Base-by-base conservation (phyloP, 495 filamentous ascomycete genomes). In the Podospora tetraspora region DNA sequence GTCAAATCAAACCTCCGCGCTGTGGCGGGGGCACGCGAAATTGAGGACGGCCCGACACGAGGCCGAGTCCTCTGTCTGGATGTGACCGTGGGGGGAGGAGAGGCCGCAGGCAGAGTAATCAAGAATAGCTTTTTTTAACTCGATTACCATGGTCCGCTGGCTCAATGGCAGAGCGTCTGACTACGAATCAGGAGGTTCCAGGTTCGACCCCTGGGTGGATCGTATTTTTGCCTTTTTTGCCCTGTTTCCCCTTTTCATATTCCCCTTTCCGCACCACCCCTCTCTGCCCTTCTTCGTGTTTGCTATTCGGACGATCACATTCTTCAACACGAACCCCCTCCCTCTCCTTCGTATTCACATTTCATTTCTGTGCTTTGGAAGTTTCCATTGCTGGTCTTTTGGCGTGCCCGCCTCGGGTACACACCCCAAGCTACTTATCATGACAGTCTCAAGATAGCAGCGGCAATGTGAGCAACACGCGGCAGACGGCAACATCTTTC, bases 141-240 rank as follows among this genome's bases (percentile, higher is more conserved):
- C 6, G 0, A 0, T 9, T 1, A 2, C 0, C 43, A 52, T 52
- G 65, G 65, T 61, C 65, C 57, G 65, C 65, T 66, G 65, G 65
- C 65, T 66, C 65, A 66, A 66, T 66, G 65, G 65, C 58, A 66
- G 65, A 66, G 65, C 65, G 65, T 66, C 67, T 68, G 67, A 68
- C 67, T 68, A 68, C 67, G 67, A 68, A 68, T 68, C 67, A 68
- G 67, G 67, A 68, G 67, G 67, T 68, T 68, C 67, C 67, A 68
- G 67, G 67, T 68, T 68, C 67, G 67, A 68, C 43, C 61, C 67
- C 67, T 68, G 67, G 67, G 67, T 68, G 67, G 67, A 64, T 68
- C 67, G 67, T 21, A 43, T 62, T 62, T 68, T 68, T 67, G 43
- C 19, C 43, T 52, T 52, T 52, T 52, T 52, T 52, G 43, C 5